Conservation (phyloP, 306 rosid species). For the Vigna trinervia region DNA sequence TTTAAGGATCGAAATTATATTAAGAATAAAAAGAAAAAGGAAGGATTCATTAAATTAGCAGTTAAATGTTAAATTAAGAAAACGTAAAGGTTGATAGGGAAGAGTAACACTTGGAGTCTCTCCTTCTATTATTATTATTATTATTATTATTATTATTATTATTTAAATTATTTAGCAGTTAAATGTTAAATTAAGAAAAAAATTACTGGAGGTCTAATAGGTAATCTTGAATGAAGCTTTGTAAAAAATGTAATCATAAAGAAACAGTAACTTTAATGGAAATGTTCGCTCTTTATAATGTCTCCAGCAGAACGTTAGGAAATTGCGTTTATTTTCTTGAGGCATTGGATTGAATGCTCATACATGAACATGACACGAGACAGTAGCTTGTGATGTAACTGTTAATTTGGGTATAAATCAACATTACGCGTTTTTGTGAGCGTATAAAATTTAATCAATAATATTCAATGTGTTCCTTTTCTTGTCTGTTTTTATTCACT, state of each 20-base stretch:
- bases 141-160: neutral
- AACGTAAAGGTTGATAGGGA: no score
- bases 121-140: neutral
- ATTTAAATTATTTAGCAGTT: neutral
- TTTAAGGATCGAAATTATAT: no score
- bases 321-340: neutral
- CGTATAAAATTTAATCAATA: neutral
- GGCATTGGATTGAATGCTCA: neutral
- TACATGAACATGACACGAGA: neutral
- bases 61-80: no score
- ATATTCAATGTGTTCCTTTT: neutral
- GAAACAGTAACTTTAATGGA: slow-evolving; percentile 4
- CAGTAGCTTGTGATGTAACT: neutral
- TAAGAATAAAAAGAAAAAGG: no score
- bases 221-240: neutral
- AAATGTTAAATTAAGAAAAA: neutral
- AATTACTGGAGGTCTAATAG: neutral
- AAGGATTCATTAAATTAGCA: no score
- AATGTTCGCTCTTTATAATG: slow-evolving; percentile 20
- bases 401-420: neutral
- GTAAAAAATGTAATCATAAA: neutral
- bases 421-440: neutral
- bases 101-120: neutral
- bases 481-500: slow-evolving; percentile 37
- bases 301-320: neutral